Evolutionary conservation across 164 flowering plant genomes (phyloP).

Genomic region (Cinnamomum micranthum): DNA sequence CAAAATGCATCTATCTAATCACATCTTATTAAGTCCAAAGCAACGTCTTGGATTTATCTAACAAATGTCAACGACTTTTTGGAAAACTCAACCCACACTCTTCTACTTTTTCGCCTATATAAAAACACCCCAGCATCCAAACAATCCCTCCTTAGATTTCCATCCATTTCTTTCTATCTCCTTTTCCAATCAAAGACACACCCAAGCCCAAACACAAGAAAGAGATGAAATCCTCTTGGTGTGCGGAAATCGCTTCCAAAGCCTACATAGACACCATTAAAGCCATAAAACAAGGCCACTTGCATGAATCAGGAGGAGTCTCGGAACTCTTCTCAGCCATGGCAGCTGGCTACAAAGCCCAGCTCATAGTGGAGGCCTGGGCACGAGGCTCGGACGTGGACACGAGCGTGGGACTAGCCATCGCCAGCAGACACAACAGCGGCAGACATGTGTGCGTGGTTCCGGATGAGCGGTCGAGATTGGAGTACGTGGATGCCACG

Average conservation of each 20-base stretch:
- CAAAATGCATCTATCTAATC: neutral
- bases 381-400: conserved; percentile 40
- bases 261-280: conserved; percentile 80
- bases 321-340: conserved; percentile 54
- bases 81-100: neutral
- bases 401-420: conserved; percentile 61
- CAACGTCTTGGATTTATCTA: neutral
- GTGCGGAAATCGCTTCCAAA: conserved; percentile 70
- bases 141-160: neutral
- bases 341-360: conserved; percentile 56
- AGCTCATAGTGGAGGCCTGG: conserved; percentile 61
- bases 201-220: neutral
- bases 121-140: neutral
- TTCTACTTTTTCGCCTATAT: neutral
- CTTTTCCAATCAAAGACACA: neutral
- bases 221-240: conserved; percentile 79
- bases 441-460: conserved; percentile 81
- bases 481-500: conserved; percentile 44
- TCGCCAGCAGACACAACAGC: conserved; percentile 56
- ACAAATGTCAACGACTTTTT: neutral
- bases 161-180: no score
- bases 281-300: conserved; percentile 35
- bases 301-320: conserved; percentile 35
- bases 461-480: conserved; percentile 50
- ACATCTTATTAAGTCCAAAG: neutral